Conservation (phyloP, 2,329 filamentous ascomycete species). For the Fusarium papillatum region DNA sequence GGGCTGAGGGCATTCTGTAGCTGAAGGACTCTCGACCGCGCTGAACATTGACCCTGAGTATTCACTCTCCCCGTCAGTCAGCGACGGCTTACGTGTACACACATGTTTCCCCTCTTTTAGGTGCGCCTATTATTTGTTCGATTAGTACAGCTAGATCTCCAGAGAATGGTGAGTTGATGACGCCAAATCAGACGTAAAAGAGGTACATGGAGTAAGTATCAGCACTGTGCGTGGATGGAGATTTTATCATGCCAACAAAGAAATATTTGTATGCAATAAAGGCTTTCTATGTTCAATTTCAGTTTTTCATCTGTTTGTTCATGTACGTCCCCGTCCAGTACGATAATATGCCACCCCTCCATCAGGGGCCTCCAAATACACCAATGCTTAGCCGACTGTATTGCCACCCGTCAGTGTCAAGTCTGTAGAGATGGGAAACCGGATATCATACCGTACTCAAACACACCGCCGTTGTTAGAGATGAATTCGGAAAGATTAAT, state of each 20-base stretch:
- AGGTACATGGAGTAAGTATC: background rate
- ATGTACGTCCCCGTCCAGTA: background rate
- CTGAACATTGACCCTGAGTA: background rate
- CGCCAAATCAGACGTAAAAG: background rate
- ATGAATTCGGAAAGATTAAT: slow-evolving; percentile 69
- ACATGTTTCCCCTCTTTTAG: background rate
- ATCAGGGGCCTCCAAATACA: background rate
- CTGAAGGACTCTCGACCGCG: background rate
- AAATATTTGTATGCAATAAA: background rate
- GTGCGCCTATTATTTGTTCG: background rate
- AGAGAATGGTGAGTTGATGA: background rate
- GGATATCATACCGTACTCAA: slow-evolving; percentile 16
- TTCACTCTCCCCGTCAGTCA: background rate
- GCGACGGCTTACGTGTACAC: background rate
- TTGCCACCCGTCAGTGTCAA: background rate
- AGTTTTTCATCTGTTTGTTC: background rate
- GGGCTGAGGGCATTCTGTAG: background rate
- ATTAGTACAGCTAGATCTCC: background rate
- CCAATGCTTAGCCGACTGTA: background rate
- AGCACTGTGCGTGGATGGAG: background rate
- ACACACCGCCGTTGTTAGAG: slow-evolving; percentile 62
- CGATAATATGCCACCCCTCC: background rate
- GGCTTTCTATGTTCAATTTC: background rate
- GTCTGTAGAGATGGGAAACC: background rate
- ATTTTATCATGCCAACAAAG: background rate